These are phyloP conservation scores for Globisporangium okanoganense DNA, from an alignment of 352 stramenopile genomes.

Conservation along the genomic window DNA sequence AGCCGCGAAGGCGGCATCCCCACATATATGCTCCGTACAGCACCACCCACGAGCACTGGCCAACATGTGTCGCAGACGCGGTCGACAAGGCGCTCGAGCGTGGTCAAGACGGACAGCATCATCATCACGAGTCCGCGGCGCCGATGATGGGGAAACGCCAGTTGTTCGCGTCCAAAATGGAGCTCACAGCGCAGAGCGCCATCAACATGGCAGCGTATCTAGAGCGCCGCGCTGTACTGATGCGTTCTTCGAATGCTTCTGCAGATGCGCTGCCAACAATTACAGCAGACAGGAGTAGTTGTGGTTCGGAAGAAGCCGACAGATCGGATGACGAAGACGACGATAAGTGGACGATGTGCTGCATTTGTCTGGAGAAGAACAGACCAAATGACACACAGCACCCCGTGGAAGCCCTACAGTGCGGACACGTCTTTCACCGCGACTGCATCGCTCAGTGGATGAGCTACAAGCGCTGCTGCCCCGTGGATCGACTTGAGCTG, in stretches of 20 bases:
- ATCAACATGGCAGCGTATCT: slow-evolving; percentile 16
- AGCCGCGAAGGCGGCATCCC: neutral
- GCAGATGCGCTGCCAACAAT: neutral
- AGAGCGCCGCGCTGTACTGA: neutral
- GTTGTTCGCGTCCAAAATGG: slow-evolving; percentile 6
- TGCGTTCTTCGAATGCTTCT: neutral
- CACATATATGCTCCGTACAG: slow-evolving; percentile 2
- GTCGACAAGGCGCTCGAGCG: slow-evolving; percentile 13
- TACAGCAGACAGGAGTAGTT: neutral
- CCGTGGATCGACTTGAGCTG: slow-evolving; percentile 22
- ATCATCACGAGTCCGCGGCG: neutral
- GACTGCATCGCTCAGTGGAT: slow-evolving; percentile 27
- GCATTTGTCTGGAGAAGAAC: slow-evolving; percentile 29
- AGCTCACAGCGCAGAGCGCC: slow-evolving; percentile 11
- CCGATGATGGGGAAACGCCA: neutral
- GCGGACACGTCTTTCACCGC: slow-evolving; percentile 30
- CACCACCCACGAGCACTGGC: neutral
- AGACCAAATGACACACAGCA: neutral
- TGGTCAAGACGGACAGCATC: neutral
- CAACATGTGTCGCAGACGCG: neutral
- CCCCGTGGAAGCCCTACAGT: slow-evolving; percentile 18
- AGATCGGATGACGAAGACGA: neutral
- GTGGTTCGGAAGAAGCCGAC: neutral
- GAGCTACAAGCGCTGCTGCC: slow-evolving; percentile 24
- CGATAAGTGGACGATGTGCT: slow-evolving; percentile 8